A percentile compares a stretch with the other conserved stretches of the same genome.
Conservation (phyloP, 805 yeast genomes). For the Babjeviella inositovora region DNA sequence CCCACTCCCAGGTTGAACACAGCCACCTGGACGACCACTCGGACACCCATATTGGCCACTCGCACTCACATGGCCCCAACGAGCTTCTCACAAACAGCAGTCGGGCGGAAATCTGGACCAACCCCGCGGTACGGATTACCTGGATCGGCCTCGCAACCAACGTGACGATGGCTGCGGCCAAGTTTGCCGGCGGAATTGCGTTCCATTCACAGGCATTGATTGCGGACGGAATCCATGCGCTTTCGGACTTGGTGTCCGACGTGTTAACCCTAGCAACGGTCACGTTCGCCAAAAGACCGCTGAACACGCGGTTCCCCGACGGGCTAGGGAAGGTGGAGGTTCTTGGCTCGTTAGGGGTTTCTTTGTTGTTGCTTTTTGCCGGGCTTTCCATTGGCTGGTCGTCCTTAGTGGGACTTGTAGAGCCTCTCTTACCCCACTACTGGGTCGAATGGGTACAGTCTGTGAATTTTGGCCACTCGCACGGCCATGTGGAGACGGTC, state of each 20-base stretch:
- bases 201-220: slow-evolving; percentile 90
- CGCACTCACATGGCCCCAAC: slow-evolving; percentile 27
- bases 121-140: slow-evolving; percentile 87
- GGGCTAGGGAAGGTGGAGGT: slow-evolving; percentile 94
- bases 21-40: slow-evolving; percentile 6
- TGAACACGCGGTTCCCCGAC: slow-evolving; percentile 50
- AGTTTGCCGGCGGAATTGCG: slow-evolving; percentile 76
- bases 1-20: no score
- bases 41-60: slow-evolving; percentile 10
- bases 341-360: slow-evolving; percentile 79
- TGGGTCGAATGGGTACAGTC: slow-evolving; percentile 37
- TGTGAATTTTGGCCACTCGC: no score
- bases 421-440: slow-evolving; percentile 49
- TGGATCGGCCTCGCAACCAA: slow-evolving; percentile 82
- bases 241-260: slow-evolving; percentile 82
- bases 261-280: slow-evolving; percentile 82
- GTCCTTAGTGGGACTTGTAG: slow-evolving; percentile 51
- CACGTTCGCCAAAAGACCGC: slow-evolving; percentile 47
- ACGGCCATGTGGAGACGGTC: slow-evolving; percentile 8
- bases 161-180: slow-evolving; percentile 72
- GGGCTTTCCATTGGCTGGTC: slow-evolving; percentile 87
- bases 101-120: slow-evolving; percentile 27
- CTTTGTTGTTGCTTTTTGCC: slow-evolving; percentile 69
- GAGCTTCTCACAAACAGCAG: slow-evolving; percentile 25
- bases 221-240: slow-evolving; percentile 92